Base-by-base conservation (phyloP, 164 flowering plant species). In the Cinnamomum micranthum region DNA sequence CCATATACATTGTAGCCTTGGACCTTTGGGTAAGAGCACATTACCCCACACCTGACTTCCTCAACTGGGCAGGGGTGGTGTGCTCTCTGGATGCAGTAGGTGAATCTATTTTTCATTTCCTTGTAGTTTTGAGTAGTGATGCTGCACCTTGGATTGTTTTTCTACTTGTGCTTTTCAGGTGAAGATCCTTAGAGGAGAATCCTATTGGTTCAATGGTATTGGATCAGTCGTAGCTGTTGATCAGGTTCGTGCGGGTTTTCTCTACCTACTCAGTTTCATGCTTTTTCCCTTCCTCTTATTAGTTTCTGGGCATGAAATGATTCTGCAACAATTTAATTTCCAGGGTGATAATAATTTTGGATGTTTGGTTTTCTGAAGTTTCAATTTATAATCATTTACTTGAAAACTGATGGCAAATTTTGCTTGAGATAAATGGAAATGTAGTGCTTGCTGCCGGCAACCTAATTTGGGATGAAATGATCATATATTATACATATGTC, bases 171-270 rank as follows among this genome's bases (percentile, higher is more conserved):
- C 35, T 72, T 64, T 23, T 47, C 88, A 95, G 99, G 98, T 95
- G 66, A 93, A 87, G 81, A 90, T 95, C 76, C 88, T 92, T 0
- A 87, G 99, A 86, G 90, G 71, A 86, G 99, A 95, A 65, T 95
- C 99, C 52, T 95, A 95, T 81, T 93, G 99, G 99, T 93, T 62
- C 94, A 95, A 95, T 52, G 92, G 91, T 60, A 71, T 80, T 14
- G 98, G 99, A 62, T 93, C 98, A 13, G 98, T 95, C 23, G 99
- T 95, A 13, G 88, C 97, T 2, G 98, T 93, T 75, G 98, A 95
- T 78, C 99, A 95, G 97, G 99, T 93, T 2, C 1, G 51, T 22
- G n/a, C 28, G 28, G 7, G 35, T 17, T 47, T 17, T 47, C 25
- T 27, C 60, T 50, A 1, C 12, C 27, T n/a, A 22, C 13, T 4